Base-by-base conservation (phyloP, 192 early-diverging fungal species). In the Thamnidium elegans region DNA sequence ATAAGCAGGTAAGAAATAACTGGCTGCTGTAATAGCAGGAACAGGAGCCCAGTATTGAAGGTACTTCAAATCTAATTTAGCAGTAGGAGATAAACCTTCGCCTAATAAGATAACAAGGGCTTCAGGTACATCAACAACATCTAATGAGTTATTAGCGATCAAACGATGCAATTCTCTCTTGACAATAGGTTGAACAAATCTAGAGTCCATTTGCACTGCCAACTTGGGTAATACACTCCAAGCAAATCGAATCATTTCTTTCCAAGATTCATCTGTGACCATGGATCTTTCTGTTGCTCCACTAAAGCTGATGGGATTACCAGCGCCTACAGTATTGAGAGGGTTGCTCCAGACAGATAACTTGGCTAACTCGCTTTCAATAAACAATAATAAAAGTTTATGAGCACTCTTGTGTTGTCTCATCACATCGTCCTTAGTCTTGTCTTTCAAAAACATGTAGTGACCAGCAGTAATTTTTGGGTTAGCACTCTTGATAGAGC, bases 21-120 rank as follows among this genome's bases (percentile, higher is more conserved):
- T 81, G 14, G 92, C 81, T 3, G 95, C 95, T 0, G 89, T 89
- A 64, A 99, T 91, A 3, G 97, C 95, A 26, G 95, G 84, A 3
- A 95, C 92, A 6, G 90, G 82, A 14, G 81, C 80, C 96, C 96
- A 98, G 77, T 93, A 95, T 69, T 92, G 69, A 50, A 99, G 70
- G 67, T 88, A 89, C 78, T 77, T 76, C 3, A 78, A 54, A 65
- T 79, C 67, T 11, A 77, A 36, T n/a, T 59, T 26, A 10, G 66
- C 51, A 55, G 47, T 71, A 7, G 68, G 61, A 8, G 45, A 17
- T 62, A 85, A 71, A 62, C 78, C 72, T 63, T 89, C 86, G 5
- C 89, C 88, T 7, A 97, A 73, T 7, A 95, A 78, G 45, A 90
- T 68, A 7, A 83, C 72, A 19, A 97, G 72, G 0, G 90, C 94